Base-by-base conservation (phyloP, 495 filamentous ascomycete species). In the Chaetomium tenue region DNA sequence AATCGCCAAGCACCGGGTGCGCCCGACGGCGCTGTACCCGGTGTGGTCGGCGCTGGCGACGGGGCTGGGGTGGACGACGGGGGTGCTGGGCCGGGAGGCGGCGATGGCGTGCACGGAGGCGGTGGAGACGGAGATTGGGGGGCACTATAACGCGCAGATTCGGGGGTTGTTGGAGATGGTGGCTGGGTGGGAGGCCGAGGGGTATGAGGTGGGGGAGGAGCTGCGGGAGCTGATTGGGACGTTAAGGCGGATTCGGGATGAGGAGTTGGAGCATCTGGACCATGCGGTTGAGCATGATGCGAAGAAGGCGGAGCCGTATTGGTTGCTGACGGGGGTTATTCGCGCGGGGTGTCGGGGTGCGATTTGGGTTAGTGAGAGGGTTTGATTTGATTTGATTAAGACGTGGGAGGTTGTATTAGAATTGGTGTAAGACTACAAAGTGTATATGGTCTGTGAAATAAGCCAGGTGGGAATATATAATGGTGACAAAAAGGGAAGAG, bases 91-190 rank as follows among this genome's bases (percentile, higher is more conserved):
- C 0, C 85, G 90, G 46, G 93, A 98, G 78, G 93, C 94, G 0
- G 92, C 94, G 4, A 98, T 98, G 94, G 94, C 95, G 25, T 98
- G 94, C 72, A 98, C 94, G 13, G 94, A 98, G 77, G 94, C 94
- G 6, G 92, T 98, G 33, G 94, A 98, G 79, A 98, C 95, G 33
- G 94, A 98, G 80, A 98, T 98, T 67, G 94, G 95, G 0, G 85
- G 84, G 18, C 94, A 98, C 75, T 98, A 98, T 74, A 98, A 98
- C 74, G 88, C 87, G 47, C 94, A 98, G 78, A 89, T 98, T 39
- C 76, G 90, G 55, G 81, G 83, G 46, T 79, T 98, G 70, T 71
- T 98, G 33, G 84, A 86, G 62, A 97, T 96, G 91, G 82, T 91
- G 66, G 81, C 84, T 37, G 83, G 87, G 71, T 83, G 82, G 81